Base-by-base conservation (phyloP, 1,139 yeast genomes). In the Geotrichum cucujoidarum region DNA sequence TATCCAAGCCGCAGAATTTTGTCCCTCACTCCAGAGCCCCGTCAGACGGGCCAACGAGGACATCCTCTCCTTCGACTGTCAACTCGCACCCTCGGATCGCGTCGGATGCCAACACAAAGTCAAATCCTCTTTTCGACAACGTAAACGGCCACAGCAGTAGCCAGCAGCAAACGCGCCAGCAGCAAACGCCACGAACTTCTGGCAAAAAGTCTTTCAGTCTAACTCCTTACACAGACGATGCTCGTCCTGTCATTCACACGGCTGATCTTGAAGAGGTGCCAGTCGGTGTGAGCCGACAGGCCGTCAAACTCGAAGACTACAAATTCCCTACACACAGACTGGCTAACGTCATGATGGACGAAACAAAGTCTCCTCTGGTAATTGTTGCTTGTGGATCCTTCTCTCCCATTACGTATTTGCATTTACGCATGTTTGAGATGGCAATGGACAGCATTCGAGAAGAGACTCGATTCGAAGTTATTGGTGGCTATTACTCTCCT, bases 181-280 rank as follows among this genome's bases (percentile, higher is more conserved):
- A 10, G 8, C 27, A 24, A 24, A 6, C 27, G 27, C 10, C 27
- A 6, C 27, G 27, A 10, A 6, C 10, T 10, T 24, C 27, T 6
- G 27, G 27, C 27, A n/a, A n/a, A n/a, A 10, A 10, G 8, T 6
- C 8, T 10, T 24, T 6, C 8, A 24, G 18, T 16, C 41, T 36
- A 1, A 31, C 48, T 14, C 50, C 50, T 2, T 48, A 48, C 25
- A 41, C 43, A 7, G 18, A 41, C 6, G 43, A 47, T 13, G 59
- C 58, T 35, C 58, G 66, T 42, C 69, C 70, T 13, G 59, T 63
- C 33, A 62, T 67, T 45, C 64, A 87, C 61, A 84, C 87, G 45
- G 97, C 97, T 0, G 96, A 89, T 62, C 74, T 92, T 53, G 98
- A 92, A 65, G 98, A 92, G 65, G 96, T 92, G 6, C 98, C 98